Evolutionary conservation across 441 rosid species (phyloP), one percentile per base, ranked within the genome.

Genomic region (Erodium trifolium): DNA sequence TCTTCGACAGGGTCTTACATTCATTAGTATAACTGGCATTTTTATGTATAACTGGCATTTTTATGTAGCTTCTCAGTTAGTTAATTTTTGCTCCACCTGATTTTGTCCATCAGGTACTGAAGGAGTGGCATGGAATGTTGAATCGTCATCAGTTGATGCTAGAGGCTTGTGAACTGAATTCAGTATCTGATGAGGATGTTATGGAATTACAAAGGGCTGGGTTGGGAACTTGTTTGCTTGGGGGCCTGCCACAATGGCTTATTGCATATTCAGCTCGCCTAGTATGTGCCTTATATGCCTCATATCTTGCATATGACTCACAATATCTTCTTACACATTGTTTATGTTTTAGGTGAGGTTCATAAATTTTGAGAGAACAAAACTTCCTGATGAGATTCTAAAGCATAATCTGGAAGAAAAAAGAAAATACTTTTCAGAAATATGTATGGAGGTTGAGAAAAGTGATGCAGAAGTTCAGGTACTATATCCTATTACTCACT

Each of bases 381-480:
- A 92, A 82, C 99, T 95, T 74, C 99, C 99, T 9, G 88, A 81
- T 68, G 97, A 89, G 84, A 89, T 95, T 74, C 80, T 92, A 34
- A 86, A 78, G 86, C 97, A 95, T 80, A 95, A 91, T 85, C 72
- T 95, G 83, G 91, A 92, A 84, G 99, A 95, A 75, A 95, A 92
- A 79, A 83, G 86, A 66, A 92, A 92, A 84, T 95, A 85, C 70
- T 89, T 80, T 74, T 75, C 87, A 29, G 97, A 95, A 51, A 79
- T 83, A 71, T 82, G 80, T 79, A 82, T 88, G 73, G 98, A 95
- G 59, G 92, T 87, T 65, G 99, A 95, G 84, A 91, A 87, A 83
- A 91, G 94, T 76, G 99, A 92, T 78, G 97, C 99, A 23, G 98
- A 95, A 81, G 91, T 95, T 86, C 98, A 95, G 98, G 99, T 92